Base-by-base conservation (phyloP, 1,139 yeast species). In the Hanseniaspora sp. region DNA sequence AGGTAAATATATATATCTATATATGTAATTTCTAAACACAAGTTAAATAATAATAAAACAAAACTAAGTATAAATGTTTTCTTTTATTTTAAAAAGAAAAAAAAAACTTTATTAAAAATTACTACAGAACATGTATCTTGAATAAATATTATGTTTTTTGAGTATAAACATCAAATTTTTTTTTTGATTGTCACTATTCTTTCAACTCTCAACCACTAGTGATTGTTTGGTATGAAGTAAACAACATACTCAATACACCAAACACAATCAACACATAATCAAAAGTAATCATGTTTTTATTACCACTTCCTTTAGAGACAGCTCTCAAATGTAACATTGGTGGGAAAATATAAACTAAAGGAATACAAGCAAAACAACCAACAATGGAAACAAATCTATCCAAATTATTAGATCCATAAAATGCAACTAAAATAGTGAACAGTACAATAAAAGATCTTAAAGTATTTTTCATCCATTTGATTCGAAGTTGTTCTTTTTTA, bases 291-390 rank as follows among this genome's bases (percentile, higher is more conserved):
- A 17, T 40, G 52, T 56, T 56, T 42, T 54, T 57, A 13, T 68
- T 67, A n/a, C 53, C 54, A 37, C 56, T 58, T 0, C 70, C 64
- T 28, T 63, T 56, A 2, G 71, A 68, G 49, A 69, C 68, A 34
- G 72, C 63, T 56, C 64, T 68, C 49, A 70, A 72, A 63, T 84
- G 92, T 52, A 84, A 69, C 72, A 84, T 72, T 17, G 94, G 90
- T 3, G 94, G 92, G 64, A 83, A 83, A 78, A 84, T 81, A 69
- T 84, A 84, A 4, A 84, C 92, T 70, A 84, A 74, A 0, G 94
- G 94, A 55, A 84, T 82, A 64, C 94, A 84, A 1, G 90, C 90
- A 69, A 83, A 80, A 55, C 88, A 83, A 1, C 94, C 94, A 52
- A 83, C 81, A 63, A 84, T 81, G 2, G 87, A 80, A 29, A 84